Evolutionary conservation across 75 land plant genomes (phyloP).

Genomic region (Pinus taeda): DNA sequence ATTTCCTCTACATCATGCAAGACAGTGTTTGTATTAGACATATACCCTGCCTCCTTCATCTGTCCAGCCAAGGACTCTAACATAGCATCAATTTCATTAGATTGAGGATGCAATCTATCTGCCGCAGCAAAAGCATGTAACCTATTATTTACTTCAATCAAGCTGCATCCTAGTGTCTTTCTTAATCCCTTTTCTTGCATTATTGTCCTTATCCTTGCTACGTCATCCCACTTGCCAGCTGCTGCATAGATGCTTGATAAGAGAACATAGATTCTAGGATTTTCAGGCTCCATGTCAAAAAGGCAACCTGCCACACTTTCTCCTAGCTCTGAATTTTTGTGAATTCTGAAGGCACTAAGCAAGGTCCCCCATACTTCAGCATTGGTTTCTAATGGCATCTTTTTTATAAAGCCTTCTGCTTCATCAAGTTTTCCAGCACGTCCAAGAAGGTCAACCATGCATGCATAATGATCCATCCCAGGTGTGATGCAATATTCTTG

Average conservation of each 20-base stretch:
- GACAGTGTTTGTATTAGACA: constrained; percentile 21
- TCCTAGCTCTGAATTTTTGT: constrained; percentile 13
- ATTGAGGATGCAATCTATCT: constrained; percentile 4
- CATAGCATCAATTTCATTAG: constrained; percentile 2
- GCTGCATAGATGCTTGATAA: constrained; percentile 23
- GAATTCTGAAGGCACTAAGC: constrained; percentile 15
- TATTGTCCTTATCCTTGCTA: not conserved
- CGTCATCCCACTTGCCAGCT: not conserved
- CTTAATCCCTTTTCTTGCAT: not conserved
- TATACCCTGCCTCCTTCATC: constrained; percentile 3
- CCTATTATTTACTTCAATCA: constrained; percentile 3
- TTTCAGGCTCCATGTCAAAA: constrained; percentile 11
- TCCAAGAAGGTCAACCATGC: too few relatives aligned
- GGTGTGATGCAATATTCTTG: too few relatives aligned
- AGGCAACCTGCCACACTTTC: constrained; percentile 8
- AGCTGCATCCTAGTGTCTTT: not conserved
- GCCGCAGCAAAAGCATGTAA: constrained; percentile 5
- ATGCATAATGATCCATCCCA: too few relatives aligned
- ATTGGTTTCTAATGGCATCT: too few relatives aligned
- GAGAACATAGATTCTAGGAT: constrained; percentile 8
- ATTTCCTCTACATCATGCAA: constrained; percentile 48
- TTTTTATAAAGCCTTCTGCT: too few relatives aligned
- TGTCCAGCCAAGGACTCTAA: constrained; percentile 3
- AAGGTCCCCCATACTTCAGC: too few relatives aligned
- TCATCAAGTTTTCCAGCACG: too few relatives aligned